phyloP scores from a whole-genome alignment of 2,329 filamentous ascomycete genomes.

The Diaporthe sp. region DNA sequence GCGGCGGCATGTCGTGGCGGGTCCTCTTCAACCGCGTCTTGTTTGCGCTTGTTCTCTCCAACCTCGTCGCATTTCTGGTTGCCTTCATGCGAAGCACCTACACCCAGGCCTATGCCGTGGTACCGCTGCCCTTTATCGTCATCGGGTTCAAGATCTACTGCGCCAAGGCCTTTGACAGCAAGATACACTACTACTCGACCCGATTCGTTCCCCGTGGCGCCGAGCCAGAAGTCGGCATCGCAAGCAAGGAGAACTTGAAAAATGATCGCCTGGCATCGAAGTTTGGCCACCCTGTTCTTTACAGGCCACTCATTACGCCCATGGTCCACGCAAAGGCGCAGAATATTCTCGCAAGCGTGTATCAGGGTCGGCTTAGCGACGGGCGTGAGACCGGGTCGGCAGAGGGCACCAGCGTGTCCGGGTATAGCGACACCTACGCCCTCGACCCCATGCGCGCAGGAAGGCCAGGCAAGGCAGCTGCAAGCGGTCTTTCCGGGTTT shows the following conservation, averaged over 20 bases:
- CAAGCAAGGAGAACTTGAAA: constrained; percentile 66
- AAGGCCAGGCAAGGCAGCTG: constrained; percentile 58
- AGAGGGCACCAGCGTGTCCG: constrained; percentile 71
- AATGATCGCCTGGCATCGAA: constrained; percentile 80
- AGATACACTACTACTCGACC: constrained; percentile 85
- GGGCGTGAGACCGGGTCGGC: constrained; percentile 71
- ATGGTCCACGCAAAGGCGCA: constrained; percentile 96
- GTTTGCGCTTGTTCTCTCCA: constrained; percentile 83
- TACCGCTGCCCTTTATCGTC: constrained; percentile 84
- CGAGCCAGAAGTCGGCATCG: constrained; percentile 60
- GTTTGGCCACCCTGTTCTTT: constrained; percentile 93
- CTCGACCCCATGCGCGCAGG: constrained; percentile 85
- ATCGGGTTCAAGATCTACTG: constrained; percentile 91
- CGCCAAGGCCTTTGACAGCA: constrained; percentile 79
- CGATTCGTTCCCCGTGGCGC: constrained; percentile 61
- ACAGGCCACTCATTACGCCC: constrained; percentile 89
- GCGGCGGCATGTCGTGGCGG: constrained; percentile 93
- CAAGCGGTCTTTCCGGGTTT: constrained; percentile 74
- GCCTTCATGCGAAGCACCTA: constrained; percentile 77
- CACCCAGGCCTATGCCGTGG: constrained; percentile 73
- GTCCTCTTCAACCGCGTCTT: constrained; percentile 93
- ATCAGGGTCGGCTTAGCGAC: constrained; percentile 82
- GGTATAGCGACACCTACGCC: constrained; percentile 85
- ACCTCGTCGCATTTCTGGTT: constrained; percentile 82
- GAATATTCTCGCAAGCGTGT: constrained; percentile 87